Conservation (phyloP, 768 basidiomycete species). For the Amanita molliuscula region DNA sequence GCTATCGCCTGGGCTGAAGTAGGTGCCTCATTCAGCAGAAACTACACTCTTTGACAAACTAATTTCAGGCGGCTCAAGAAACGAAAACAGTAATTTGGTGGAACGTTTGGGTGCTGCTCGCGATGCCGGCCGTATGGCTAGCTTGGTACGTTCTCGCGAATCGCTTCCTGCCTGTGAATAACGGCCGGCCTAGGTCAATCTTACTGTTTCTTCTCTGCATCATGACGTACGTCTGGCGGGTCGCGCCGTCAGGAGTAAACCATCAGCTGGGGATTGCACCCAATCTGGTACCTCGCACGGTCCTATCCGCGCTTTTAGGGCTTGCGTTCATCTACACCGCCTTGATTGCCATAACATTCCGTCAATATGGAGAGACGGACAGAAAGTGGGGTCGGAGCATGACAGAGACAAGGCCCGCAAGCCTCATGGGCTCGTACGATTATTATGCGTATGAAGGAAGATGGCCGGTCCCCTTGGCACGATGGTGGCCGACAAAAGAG, state of each 20-base stretch:
- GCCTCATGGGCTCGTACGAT: not conserved
- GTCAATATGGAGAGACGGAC: conserved; percentile 39
- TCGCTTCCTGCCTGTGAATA: not conserved
- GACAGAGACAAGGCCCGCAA: conserved; percentile 11
- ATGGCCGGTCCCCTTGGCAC: not conserved
- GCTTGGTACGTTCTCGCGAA: conserved; percentile 31
- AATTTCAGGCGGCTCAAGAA: conserved; percentile 39
- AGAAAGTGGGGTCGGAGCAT: conserved; percentile 19
- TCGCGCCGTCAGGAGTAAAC: conserved; percentile 26
- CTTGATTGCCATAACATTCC: conserved; percentile 42
- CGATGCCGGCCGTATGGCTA: conserved; percentile 55
- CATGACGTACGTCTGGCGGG: conserved; percentile 52
- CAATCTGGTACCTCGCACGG: conserved; percentile 28
- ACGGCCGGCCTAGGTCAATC: conserved; percentile 33
- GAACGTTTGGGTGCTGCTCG: conserved; percentile 65
- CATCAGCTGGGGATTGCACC: conserved; percentile 17
- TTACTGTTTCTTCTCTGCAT: conserved; percentile 46
- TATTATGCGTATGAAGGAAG: not conserved
- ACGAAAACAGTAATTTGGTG: conserved; percentile 22
- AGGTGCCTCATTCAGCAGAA: not conserved
- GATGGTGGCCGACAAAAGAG: too few species aligned
- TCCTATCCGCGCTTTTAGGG: conserved; percentile 33
- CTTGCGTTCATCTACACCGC: conserved; percentile 43
- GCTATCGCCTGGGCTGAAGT: conserved; percentile 59
- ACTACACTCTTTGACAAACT: not conserved